Conservation (phyloP, 345 rosid species). For the Arabis hirsuta region DNA sequence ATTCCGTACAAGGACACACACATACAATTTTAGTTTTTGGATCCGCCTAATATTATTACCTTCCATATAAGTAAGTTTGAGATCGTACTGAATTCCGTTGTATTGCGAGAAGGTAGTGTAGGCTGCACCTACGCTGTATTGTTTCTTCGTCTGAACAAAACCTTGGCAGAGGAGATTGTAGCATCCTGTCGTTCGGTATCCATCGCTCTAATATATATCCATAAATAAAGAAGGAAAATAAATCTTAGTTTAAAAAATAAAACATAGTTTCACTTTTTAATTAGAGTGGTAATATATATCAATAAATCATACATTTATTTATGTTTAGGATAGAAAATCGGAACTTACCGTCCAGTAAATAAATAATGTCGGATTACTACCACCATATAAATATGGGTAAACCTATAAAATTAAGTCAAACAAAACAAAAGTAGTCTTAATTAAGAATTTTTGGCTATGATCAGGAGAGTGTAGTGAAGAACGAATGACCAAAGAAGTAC, state of each 20-base stretch:
- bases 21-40: too few relatives aligned
- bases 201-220: neutral
- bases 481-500: neutral
- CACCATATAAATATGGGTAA: constrained; percentile 53
- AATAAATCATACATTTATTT: too few relatives aligned
- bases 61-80: constrained; percentile 54
- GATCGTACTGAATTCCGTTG: constrained; percentile 51
- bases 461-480: neutral
- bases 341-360: constrained; percentile 66
- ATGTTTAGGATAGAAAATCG: neutral
- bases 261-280: neutral
- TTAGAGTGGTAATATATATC: neutral
- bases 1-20: too few relatives aligned
- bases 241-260: too few relatives aligned
- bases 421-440: constrained; percentile 5
- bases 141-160: constrained; percentile 57
- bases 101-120: constrained; percentile 48
- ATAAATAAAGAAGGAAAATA: neutral
- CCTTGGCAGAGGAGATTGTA: constrained; percentile 55
- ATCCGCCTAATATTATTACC: neutral
- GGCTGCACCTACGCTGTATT: constrained; percentile 58
- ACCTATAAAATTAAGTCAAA: constrained; percentile 47
- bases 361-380: constrained; percentile 59
- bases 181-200: constrained; percentile 43
- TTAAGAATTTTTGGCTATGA: neutral